Evolutionary conservation across 805 yeast species (phyloP).

Genomic region (Lipomyces spencermartinsiae): DNA sequence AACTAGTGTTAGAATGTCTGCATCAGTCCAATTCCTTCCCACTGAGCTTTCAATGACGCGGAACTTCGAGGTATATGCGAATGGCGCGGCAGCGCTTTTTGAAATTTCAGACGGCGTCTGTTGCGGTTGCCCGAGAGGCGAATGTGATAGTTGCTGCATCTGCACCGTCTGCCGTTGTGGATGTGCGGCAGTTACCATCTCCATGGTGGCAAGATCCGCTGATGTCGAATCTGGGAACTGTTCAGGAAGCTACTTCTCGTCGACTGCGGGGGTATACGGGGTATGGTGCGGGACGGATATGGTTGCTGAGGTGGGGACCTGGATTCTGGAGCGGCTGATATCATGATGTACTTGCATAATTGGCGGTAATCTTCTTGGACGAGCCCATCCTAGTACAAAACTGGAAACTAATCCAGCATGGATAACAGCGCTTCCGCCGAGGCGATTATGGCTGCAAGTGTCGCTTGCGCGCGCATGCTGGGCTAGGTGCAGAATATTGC

Average conservation of each 20-base stretch:
- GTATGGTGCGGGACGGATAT: no score
- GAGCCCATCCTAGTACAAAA: background rate
- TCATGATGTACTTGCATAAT: background rate
- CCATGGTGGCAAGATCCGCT: background rate
- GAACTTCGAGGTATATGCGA: constrained; percentile 11
- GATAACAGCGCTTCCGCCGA: no score
- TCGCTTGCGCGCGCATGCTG: background rate
- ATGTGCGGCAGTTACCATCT: background rate
- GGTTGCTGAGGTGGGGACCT: background rate
- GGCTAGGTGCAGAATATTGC: no score
- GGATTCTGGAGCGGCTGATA: background rate
- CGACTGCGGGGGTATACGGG: background rate
- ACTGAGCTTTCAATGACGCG: constrained; percentile 6
- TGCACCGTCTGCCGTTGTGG: background rate
- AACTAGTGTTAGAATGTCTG: constrained; percentile 24
- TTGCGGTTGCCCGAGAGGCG: background rate
- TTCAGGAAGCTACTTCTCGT: background rate
- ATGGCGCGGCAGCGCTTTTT: background rate
- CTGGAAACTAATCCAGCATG: background rate
- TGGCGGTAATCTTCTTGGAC: background rate
- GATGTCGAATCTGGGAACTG: background rate
- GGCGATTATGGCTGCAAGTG: background rate
- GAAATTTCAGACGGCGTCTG: background rate
- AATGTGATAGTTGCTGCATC: background rate
- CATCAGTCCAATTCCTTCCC: constrained; percentile 30